Base-by-base conservation (phyloP, 306 rosid species). In the Citrullus colocynthis region DNA sequence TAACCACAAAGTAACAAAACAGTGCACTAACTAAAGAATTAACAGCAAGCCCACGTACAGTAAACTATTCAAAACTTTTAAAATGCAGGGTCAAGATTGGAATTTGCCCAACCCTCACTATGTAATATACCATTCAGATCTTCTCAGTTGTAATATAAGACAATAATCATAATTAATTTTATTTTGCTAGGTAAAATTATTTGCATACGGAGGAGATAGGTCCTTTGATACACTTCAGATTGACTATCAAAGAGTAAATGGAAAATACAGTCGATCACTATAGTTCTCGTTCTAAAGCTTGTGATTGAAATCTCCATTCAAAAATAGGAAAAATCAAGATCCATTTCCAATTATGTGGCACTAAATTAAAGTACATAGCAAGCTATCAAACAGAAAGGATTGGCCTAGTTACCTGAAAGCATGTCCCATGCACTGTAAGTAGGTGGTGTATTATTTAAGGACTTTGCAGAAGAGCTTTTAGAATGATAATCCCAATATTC, bases 401-500 rank as follows among this genome's bases (percentile, higher is more conserved):
- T 8, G 67, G 69, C 52, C 55, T 12, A 76, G 54, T 76, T 12
- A 76, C 99, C 99, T 65, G 91, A 52, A 85, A 96, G 97, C 89
- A 92, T 74, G 84, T 96, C 98, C 93, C 90, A 89, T 12, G 91
- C 85, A 84, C 84, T 80, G 75, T 42, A 78, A 71, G 88, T 69
- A 55, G 91, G 79, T 16, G 83, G 80, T 41, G 86, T 83, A 82
- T 87, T 83, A 81, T 87, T 89, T 78, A 78, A 84, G 74, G 88
- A 82, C 79, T 73, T 85, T 79, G 86, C 84, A 62, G 99, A 86
- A 82, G 89, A 83, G 63, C 36, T 87, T 85, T 84, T 87, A 42
- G 87, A 84, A 70, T 83, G 79, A 52, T 86, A 88, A 80, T 79
- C 88, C 97, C 97, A 96, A 77, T 87, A 89, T 71, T 91, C 88